Conservation (phyloP, 2,329 filamentous ascomycete genomes). For the Cercospora zeina region DNA sequence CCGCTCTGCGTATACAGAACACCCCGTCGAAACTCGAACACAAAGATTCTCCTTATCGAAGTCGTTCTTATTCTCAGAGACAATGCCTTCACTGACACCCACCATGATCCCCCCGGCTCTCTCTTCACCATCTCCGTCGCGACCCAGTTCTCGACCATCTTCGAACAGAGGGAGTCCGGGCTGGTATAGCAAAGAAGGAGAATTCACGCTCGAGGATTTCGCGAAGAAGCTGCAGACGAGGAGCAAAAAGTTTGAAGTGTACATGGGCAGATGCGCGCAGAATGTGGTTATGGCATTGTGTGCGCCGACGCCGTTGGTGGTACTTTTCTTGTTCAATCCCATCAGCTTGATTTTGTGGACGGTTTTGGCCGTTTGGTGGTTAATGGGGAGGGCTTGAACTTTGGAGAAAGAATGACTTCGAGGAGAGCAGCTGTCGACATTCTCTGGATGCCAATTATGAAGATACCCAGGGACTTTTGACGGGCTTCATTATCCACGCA, state of each 20-base stretch:
- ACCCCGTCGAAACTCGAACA: background rate
- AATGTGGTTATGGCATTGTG: conserved; percentile 39
- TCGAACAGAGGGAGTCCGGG: conserved; percentile 27
- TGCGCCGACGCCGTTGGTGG: conserved; percentile 34
- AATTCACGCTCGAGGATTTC: conserved; percentile 37
- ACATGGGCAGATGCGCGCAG: conserved; percentile 33
- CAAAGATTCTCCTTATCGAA: background rate
- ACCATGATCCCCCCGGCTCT: background rate
- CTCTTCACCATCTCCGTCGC: background rate
- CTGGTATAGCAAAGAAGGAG: conserved; percentile 36
- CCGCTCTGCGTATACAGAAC: background rate
- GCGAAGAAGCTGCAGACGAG: conserved; percentile 32
- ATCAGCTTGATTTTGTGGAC: conserved; percentile 33
- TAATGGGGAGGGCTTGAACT: conserved; percentile 9
- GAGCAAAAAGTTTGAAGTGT: conserved; percentile 33
- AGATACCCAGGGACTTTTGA: background rate
- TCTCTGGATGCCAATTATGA: background rate
- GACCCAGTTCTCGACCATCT: conserved; percentile 13
- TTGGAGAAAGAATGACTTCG: background rate
- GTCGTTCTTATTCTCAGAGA: background rate
- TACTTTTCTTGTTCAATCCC: conserved; percentile 39
- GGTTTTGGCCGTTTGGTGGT: conserved; percentile 28
- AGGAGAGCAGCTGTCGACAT: background rate
- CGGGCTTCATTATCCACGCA: too few relatives aligned
- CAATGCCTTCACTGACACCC: background rate